Evolutionary conservation across 768 basidiomycete species (phyloP).

Genomic region (Cantharellus anzutake): DNA sequence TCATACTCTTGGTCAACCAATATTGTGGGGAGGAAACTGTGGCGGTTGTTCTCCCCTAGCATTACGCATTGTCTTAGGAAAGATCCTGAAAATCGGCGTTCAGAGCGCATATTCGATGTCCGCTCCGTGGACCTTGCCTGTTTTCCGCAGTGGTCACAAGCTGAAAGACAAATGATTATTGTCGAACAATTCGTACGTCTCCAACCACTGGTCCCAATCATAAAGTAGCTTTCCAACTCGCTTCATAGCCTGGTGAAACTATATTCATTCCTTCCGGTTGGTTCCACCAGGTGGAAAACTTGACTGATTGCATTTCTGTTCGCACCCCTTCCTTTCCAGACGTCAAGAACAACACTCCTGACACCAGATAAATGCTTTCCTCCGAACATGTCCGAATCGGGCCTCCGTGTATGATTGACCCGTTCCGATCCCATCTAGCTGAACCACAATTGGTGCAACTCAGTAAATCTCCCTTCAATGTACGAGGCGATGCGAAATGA

Average conservation of each 20-base stretch:
- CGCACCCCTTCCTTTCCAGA: not conserved
- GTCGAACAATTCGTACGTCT: not conserved
- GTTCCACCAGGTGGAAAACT: conserved; percentile 9
- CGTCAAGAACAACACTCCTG: conserved; percentile 5
- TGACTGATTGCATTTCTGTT: conserved; percentile 2
- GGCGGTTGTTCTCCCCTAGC: conserved; percentile 10
- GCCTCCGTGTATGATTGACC: too few species aligned
- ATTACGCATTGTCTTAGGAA: conserved; percentile 8
- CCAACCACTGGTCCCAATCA: conserved; percentile 5
- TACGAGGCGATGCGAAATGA: conserved; percentile 8
- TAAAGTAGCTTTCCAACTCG: not conserved
- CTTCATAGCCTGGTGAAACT: not conserved
- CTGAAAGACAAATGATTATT: not conserved
- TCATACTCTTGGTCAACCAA: conserved; percentile 12
- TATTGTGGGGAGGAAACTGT: conserved; percentile 9
- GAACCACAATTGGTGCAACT: conserved; percentile 10
- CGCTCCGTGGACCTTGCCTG: conserved; percentile 3
- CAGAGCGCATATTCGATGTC: conserved; percentile 7
- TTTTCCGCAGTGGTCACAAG: conserved; percentile 3
- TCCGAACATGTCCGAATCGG: not conserved
- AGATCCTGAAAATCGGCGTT: not conserved
- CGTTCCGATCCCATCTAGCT: not conserved
- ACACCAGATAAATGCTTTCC: conserved; percentile 5
- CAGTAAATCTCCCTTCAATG: conserved; percentile 9
- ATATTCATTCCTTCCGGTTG: conserved; percentile 9